phyloP scores from a whole-genome alignment of 2,329 filamentous ascomycete species.

The Trichoderma sp. region DNA sequence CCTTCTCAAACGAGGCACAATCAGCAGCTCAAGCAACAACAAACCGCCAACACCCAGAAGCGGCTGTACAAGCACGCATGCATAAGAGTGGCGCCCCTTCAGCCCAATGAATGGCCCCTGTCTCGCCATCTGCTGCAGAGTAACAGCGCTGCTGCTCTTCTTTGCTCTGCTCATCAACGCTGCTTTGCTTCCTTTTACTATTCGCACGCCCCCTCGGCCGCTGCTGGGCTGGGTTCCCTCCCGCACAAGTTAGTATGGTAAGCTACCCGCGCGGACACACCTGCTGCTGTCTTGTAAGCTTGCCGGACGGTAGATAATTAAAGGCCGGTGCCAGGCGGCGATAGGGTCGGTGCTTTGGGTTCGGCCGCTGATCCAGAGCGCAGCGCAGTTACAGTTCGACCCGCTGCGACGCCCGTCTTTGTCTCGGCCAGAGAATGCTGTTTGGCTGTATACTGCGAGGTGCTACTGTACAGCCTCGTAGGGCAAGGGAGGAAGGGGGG shows the following conservation, averaged over 20 bases:
- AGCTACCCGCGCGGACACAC: not conserved
- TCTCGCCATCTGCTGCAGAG: not conserved
- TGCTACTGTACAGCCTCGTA: not conserved
- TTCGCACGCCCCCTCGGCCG: not conserved
- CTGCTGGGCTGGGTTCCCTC: not conserved
- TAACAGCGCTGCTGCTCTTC: not conserved
- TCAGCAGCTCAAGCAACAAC: not conserved
- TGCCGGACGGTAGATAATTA: not conserved
- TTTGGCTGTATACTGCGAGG: not conserved
- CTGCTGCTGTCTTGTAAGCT: not conserved
- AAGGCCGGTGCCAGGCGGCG: not conserved
- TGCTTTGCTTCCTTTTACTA: not conserved
- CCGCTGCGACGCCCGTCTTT: constrained; percentile 1
- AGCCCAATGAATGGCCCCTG: constrained; percentile 1
- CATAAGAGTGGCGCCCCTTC: not conserved
- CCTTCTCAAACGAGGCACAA: not conserved
- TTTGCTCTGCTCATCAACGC: not conserved
- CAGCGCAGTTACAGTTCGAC: not conserved
- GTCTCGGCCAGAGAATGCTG: not conserved
- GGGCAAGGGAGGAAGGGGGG: not conserved
- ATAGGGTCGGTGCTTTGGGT: constrained; percentile 14
- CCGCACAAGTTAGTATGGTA: not conserved
- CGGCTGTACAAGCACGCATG: not conserved
- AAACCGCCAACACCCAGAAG: not conserved
- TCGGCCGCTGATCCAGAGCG: not conserved